Evolutionary conservation across 1,284 basidiomycete genomes (phyloP), one percentile per base, ranked within the genome.

Genomic region (Cryptococcus neoformans): DNA sequence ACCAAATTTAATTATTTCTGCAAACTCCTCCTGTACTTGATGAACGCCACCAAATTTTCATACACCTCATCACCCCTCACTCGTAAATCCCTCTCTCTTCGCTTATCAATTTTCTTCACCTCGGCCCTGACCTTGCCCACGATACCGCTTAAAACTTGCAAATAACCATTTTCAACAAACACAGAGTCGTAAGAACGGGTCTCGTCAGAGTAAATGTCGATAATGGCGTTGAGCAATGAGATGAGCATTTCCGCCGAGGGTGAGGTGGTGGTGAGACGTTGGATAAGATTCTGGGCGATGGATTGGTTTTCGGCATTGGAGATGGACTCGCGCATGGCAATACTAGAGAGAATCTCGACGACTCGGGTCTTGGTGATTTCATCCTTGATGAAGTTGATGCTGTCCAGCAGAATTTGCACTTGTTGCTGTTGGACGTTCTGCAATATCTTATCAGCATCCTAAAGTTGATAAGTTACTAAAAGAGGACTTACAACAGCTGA

Each of bases 161-260:
- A 73, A 80, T 75, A 88, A 56, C 69, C 83, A 73, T 63, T 82
- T 47, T 84, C 72, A 14, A 85, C 81, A 79, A 97, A 98, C 10
- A 80, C 81, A 56, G 83, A 66, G 75, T 99, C 94, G 74, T 90
- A 96, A 0, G 86, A 82, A 50, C 85, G 77, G 8, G 79, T 83
- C 76, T 99, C 96, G 78, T 99, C 95, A 1, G 93, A 91, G 75
- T 90, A 99, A 51, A 95, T 88, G 74, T 98, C 95, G 63, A 98
- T 91, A 49, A 98, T 76, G 34, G 89, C 90, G 40, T 95, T 93
- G 37, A 87, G 79, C 0, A 86, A 84, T 66, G 95, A 91, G 16
- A 97, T 81, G 55, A 89, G 80, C 0, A 87, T 81, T 69, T 97
- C 93, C 28, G 28, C 28, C 28, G 28, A 28, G 2, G 85, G 78